Evolutionary conservation across 345 rosid species (phyloP), one percentile per base, ranked within the genome.

Genomic region (Syzygium aromaticum): DNA sequence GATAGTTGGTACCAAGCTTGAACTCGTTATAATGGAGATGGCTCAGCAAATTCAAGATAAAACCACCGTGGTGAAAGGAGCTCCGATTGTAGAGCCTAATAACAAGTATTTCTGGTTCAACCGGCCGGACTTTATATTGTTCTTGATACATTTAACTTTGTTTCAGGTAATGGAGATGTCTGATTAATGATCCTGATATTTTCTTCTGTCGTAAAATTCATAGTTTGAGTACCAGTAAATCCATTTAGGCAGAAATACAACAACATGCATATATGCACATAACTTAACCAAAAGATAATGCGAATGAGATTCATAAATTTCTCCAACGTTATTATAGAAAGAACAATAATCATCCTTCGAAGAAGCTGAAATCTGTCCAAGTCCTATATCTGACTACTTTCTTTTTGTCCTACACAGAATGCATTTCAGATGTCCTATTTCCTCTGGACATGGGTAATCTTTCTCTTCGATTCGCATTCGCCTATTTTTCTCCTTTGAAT

Each of bases 381-480:
- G 78, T 63, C 46, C 46, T 67, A 33, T 67, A 38, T 73, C 82
- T 38, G 49, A 73, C 82, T 38, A 49, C 27, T 33, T 38, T 19
- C 49, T 38, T 38, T 73, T 38, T 19, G 14, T 73, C 49, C 82
- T 64, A 9, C 40, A 23, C 91, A 93, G 93, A 93, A 93, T 86
- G 92, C 95, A 27, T 93, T 91, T 77, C 93, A 93, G 88, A 89
- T 93, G 86, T 92, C 95, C 27, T 90, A 91, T 86, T 92, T 92
- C 85, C 87, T 93, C 33, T 92, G 94, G 95, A 87, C 85, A 89
- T 91, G 94, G 95, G 94, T 93, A 92, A 87, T 52, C 56, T 52
- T 51, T 38, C 25, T 12, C 57, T 46, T 43, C 25, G 5, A 61
- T 80, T 38, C 1, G 7, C 77, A 5, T n/a, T 83, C 2, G 0